phyloP scores from a whole-genome alignment of 208 protist genomes.

The Leishmania martiniquensis region DNA sequence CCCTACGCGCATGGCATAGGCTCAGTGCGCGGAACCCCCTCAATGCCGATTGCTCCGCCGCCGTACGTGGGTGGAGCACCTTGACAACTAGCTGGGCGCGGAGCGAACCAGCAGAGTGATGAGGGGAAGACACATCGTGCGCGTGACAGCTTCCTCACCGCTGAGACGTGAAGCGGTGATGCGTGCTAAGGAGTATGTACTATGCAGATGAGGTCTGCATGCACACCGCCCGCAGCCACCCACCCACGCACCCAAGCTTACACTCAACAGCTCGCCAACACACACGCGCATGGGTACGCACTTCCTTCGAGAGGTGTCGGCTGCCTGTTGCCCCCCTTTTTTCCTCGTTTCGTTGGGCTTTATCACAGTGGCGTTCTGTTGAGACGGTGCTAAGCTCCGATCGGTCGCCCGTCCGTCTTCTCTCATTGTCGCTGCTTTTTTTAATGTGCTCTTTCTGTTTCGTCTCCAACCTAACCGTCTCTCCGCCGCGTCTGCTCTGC shows the following conservation, averaged over 20 bases:
- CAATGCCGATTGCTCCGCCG: conserved; percentile 34
- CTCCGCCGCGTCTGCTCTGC: conserved; percentile 6
- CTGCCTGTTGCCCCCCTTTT: neutral
- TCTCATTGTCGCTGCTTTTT: neutral
- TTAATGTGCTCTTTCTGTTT: neutral
- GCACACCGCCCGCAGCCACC: neutral
- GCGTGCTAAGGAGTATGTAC: neutral
- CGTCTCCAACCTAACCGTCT: neutral
- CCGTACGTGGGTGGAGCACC: conserved; percentile 32
- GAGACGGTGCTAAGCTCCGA: neutral
- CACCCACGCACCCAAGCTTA: neutral
- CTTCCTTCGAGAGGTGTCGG: neutral
- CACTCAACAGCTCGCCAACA: neutral
- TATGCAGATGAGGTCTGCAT: neutral
- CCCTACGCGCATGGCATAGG: conserved; percentile 31
- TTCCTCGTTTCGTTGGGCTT: neutral
- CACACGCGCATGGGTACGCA: too few species aligned
- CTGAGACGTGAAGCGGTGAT: neutral
- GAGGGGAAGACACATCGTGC: too few species aligned
- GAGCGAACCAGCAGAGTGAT: neutral
- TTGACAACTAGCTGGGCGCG: neutral
- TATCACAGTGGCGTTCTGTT: neutral
- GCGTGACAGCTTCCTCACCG: neutral
- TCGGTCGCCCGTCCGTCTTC: neutral
- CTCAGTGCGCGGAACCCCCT: conserved; percentile 42